A percentile compares a stretch with the other conserved stretches of the same genome.
Conservation (phyloP, 371 early-diverging fungal genomes). For the Rhizopus sp. region DNA sequence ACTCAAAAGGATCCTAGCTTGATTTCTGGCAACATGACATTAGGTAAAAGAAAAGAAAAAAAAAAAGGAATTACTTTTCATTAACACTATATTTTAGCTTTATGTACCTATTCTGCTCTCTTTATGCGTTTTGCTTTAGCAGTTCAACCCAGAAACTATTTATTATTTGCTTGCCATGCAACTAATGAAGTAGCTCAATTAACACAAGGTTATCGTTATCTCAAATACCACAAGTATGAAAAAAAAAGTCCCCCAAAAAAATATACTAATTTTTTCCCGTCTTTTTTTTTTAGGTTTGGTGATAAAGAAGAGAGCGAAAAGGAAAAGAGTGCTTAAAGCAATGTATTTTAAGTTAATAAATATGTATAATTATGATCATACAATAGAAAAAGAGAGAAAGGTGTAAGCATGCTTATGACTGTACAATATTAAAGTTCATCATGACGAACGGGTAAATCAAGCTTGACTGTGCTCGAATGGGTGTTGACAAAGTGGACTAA, state of each 20-base stretch:
- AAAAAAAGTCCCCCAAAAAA: too few relatives aligned
- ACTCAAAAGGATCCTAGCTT: constrained; percentile 87
- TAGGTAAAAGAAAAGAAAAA: constrained; percentile 44
- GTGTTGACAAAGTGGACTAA: constrained; percentile 69
- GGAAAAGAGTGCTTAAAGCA: too few relatives aligned
- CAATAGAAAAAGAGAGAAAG: too few relatives aligned
- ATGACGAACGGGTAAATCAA: not conserved
- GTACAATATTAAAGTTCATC: not conserved
- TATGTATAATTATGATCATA: too few relatives aligned
- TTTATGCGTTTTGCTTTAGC: constrained; percentile 97
- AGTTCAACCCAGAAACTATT: constrained; percentile 89
- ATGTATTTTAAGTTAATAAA: too few relatives aligned
- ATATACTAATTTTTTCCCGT: too few relatives aligned
- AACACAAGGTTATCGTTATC: constrained; percentile 82
- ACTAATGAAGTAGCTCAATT: constrained; percentile 90
- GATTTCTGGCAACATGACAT: constrained; percentile 96
- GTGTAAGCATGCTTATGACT: too few relatives aligned
- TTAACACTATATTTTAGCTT: constrained; percentile 36
- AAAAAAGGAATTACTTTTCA: not conserved
- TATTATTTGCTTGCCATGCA: constrained; percentile 92
- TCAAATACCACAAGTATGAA: constrained; percentile 69
- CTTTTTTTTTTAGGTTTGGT: too few relatives aligned
- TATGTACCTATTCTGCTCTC: constrained; percentile 81
- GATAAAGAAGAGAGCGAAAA: too few relatives aligned
- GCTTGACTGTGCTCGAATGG: constrained; percentile 2